Conservation (phyloP, 768 basidiomycete genomes). For the Serpula lacrymans region DNA sequence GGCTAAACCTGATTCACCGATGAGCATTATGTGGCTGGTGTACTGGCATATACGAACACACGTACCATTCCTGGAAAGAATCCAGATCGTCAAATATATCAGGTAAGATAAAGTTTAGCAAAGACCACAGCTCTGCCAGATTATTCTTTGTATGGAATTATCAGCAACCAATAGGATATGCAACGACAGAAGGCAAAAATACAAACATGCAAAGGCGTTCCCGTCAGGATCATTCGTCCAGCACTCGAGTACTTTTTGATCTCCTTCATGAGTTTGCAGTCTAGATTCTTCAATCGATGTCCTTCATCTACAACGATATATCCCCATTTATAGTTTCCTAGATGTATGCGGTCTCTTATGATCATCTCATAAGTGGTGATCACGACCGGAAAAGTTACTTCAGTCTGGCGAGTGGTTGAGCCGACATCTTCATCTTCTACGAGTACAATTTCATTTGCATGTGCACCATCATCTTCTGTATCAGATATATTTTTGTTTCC, state of each 20-base stretch:
- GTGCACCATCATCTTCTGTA: no score
- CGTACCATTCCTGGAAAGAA: conserved; percentile 85
- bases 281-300: conserved; percentile 91
- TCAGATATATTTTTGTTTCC: neutral
- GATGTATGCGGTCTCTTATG: conserved; percentile 72
- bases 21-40: conserved; percentile 15
- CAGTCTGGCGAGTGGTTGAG: conserved; percentile 28
- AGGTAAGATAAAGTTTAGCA: conserved; percentile 94
- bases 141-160: conserved; percentile 70
- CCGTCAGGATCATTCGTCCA: conserved; percentile 90
- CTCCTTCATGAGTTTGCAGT: conserved; percentile 86
- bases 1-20: conserved; percentile 54
- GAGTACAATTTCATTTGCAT: no score
- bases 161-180: conserved; percentile 4
- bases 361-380: conserved; percentile 93
- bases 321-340: conserved; percentile 70
- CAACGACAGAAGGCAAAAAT: neutral
- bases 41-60: conserved; percentile 1
- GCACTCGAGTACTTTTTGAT: conserved; percentile 84
- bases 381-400: conserved; percentile 66
- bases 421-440: no score
- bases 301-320: conserved; percentile 98
- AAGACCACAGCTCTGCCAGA: conserved; percentile 88
- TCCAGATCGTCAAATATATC: conserved; percentile 89
- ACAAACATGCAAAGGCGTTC: conserved; percentile 90